These are phyloP conservation scores for Psilocybe mexicana DNA, from an alignment of 1,284 basidiomycete species.

Conservation along the genomic window DNA sequence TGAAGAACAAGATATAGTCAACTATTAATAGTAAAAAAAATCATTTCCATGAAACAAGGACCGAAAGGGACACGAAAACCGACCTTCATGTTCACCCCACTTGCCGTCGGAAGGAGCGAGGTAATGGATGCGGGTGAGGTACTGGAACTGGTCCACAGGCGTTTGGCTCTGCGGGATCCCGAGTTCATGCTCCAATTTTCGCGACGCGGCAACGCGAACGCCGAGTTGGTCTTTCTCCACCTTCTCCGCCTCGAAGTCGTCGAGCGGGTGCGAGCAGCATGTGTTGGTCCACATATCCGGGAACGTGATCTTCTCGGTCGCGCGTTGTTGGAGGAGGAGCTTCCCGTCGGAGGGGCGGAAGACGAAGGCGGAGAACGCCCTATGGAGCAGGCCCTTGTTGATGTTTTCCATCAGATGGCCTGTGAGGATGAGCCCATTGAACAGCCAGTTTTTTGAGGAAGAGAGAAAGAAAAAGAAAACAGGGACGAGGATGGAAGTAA, in stretches of 20 bases:
- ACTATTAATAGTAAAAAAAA: conserved; percentile 50
- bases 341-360: conserved; percentile 94
- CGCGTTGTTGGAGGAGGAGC: conserved; percentile 94
- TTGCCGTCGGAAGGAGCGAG: conserved; percentile 89
- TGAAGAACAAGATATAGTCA: conserved; percentile 97
- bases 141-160: conserved; percentile 88
- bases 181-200: conserved; percentile 97
- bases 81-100: conserved; percentile 99
- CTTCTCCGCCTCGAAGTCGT: conserved; percentile 86
- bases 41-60: no score
- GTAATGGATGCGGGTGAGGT: conserved; percentile 96
- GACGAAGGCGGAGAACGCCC: conserved; percentile 97
- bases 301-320: conserved; percentile 98
- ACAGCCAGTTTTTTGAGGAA: conserved; percentile 1
- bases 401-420: conserved; percentile 99
- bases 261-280: conserved; percentile 96
- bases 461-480: conserved; percentile 15
- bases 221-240: conserved; percentile 81
- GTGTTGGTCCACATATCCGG: conserved; percentile 99
- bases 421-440: conserved; percentile 31
- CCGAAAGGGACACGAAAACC: conserved; percentile 25
- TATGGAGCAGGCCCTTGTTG: conserved; percentile 91
- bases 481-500: no score
- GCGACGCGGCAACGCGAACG: conserved; percentile 85
- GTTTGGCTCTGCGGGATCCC: conserved; percentile 85